Percentiles rank a stretch among this genome's conserved stretches.
Evolutionary conservation across 352 stramenopile genomes (phyloP).

Genomic region (Phytophthora hibernalis): DNA sequence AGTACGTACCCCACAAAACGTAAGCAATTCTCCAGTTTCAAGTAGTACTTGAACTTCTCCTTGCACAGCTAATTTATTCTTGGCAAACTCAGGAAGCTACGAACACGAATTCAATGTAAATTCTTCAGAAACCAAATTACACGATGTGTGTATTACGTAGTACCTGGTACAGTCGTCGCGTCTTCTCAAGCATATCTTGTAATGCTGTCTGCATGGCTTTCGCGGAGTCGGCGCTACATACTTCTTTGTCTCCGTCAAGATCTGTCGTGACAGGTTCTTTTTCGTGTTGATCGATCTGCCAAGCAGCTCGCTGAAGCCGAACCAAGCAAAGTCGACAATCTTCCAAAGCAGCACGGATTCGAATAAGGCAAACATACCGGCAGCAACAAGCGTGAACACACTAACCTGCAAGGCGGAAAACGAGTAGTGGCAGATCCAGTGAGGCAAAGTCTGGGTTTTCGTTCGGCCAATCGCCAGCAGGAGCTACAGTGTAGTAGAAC

Average conservation of each 20-base stretch:
- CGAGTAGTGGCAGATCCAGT: constrained; percentile 42
- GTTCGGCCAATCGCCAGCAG: constrained; percentile 41
- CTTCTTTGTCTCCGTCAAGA: constrained; percentile 8
- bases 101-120: background rate
- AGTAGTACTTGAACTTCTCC: constrained; percentile 59
- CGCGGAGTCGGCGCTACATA: background rate
- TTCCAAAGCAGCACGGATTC: constrained; percentile 7
- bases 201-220: constrained; percentile 25
- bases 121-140: background rate
- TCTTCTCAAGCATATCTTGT: constrained; percentile 35
- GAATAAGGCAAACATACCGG: background rate
- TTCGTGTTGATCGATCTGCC: constrained; percentile 24
- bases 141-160: fast-evolving
- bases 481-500: constrained; percentile 31
- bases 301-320: constrained; percentile 43
- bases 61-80: constrained; percentile 34
- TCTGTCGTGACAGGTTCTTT: background rate
- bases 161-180: constrained; percentile 51
- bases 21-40: constrained; percentile 52
- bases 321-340: constrained; percentile 36
- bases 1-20: constrained; percentile 35
- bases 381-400: background rate
- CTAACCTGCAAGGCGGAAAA: constrained; percentile 51
- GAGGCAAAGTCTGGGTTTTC: constrained; percentile 60
- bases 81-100: constrained; percentile 41